These are phyloP conservation scores for Telfairia occidentalis DNA, from an alignment of 331 rosid species.

Conservation along the genomic window DNA sequence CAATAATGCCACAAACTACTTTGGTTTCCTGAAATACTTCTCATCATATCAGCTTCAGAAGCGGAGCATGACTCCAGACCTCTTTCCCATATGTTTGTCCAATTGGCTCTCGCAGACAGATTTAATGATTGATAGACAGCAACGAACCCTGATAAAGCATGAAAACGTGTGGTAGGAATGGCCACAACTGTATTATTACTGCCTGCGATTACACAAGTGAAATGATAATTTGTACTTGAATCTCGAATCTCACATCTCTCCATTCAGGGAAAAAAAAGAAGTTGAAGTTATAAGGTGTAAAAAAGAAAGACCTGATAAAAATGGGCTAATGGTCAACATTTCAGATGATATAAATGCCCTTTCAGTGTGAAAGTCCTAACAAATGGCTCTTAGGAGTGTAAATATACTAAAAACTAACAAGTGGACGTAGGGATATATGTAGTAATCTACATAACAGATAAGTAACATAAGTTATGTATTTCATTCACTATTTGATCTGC, in stretches of 20 bases:
- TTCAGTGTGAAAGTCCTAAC: not conserved
- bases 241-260: not conserved
- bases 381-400: not conserved
- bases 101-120: slow-evolving; percentile 49
- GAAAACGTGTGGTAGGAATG: slow-evolving; percentile 35
- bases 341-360: not conserved
- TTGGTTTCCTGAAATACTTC: slow-evolving; percentile 29
- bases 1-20: slow-evolving; percentile 42
- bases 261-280: not conserved
- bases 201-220: slow-evolving; percentile 37
- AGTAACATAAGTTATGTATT: not conserved
- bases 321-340: not conserved
- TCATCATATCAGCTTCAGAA: slow-evolving; percentile 38
- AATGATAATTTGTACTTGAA: not conserved
- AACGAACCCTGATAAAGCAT: slow-evolving; percentile 75
- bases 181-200: slow-evolving; percentile 29
- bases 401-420: not conserved
- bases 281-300: not conserved
- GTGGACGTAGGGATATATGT: not conserved
- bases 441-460: not conserved
- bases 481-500: not conserved
- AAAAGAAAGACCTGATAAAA: not conserved
- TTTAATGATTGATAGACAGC: slow-evolving; percentile 53
- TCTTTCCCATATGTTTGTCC: slow-evolving; percentile 55
- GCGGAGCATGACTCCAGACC: slow-evolving; percentile 58